Percentiles rank a stretch among this genome's conserved stretches.
Evolutionary conservation across 805 yeast species (phyloP).

Genomic region (Groenewaldozyma tartarivorans): DNA sequence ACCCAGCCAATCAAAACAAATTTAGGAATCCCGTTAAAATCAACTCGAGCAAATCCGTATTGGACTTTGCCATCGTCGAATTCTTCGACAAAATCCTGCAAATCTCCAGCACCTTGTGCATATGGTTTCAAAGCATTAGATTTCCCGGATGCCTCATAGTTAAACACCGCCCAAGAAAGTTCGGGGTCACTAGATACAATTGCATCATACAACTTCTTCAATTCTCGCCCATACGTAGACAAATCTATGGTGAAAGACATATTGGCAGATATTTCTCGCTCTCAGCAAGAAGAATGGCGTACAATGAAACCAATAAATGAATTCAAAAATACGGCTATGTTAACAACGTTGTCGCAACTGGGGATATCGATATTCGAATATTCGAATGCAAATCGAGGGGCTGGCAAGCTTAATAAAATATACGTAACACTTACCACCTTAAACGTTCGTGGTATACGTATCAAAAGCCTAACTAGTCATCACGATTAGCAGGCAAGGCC

Average conservation of each 20-base stretch:
- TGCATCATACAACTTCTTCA: constrained; percentile 65
- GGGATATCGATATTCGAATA: no score
- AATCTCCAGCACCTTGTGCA: constrained; percentile 34
- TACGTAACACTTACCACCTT: no score
- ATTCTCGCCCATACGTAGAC: constrained; percentile 62
- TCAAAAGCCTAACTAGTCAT: no score
- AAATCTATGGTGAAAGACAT: constrained; percentile 33
- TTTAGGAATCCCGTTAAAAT: constrained; percentile 85
- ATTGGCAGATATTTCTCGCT: background rate
- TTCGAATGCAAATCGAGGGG: no score
- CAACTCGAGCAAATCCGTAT: constrained; percentile 80
- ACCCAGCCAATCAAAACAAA: constrained; percentile 81
- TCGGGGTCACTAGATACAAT: constrained; percentile 70
- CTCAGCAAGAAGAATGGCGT: background rate
- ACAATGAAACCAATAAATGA: no score
- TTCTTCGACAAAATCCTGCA: constrained; percentile 66
- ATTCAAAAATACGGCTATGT: no score
- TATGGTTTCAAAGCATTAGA: constrained; percentile 34
- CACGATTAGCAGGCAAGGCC: no score
- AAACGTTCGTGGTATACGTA: no score
- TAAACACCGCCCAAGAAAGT: constrained; percentile 68
- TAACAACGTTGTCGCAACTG: no score
- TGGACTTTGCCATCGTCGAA: constrained; percentile 85
- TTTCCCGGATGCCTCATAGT: constrained; percentile 51
- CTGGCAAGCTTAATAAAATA: no score